A percentile compares a stretch with the other conserved stretches of the same genome.
Conservation (phyloP, 2,329 filamentous ascomycete species). For the Onygenales sp. region DNA sequence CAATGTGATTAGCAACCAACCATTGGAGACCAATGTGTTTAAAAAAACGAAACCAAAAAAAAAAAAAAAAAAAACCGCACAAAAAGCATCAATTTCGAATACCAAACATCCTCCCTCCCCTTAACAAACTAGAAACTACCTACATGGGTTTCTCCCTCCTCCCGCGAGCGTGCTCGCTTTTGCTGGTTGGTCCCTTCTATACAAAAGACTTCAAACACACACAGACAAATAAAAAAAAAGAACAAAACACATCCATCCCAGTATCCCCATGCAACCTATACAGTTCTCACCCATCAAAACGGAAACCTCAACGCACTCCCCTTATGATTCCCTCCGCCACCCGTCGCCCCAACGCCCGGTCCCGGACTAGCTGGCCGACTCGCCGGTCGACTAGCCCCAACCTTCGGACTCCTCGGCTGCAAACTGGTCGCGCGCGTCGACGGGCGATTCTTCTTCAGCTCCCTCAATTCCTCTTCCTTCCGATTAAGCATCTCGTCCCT, state of each 20-base stretch:
- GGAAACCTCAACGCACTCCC: constrained; percentile 28
- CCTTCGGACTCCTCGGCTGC: constrained; percentile 34
- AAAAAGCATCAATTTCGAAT: background rate
- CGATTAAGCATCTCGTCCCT: constrained; percentile 31
- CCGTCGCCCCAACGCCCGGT: constrained; percentile 14
- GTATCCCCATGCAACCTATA: background rate
- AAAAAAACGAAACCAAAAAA: background rate
- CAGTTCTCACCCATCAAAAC: background rate
- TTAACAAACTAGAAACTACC: background rate
- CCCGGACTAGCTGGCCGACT: constrained; percentile 25
- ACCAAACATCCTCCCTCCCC: background rate
- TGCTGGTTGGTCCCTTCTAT: background rate
- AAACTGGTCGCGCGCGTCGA: constrained; percentile 34
- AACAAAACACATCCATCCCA: background rate
- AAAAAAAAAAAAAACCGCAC: background rate
- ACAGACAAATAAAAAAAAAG: background rate
- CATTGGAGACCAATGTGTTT: too few relatives aligned
- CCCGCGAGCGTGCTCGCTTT: too few relatives aligned
- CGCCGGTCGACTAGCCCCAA: constrained; percentile 25
- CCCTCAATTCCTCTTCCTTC: constrained; percentile 37
- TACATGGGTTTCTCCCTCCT: too few relatives aligned
- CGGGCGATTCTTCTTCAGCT: constrained; percentile 34
- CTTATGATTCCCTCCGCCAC: constrained; percentile 11
- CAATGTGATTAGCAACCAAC: background rate
- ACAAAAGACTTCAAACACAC: background rate